phyloP scores from a whole-genome alignment of 2,329 filamentous ascomycete species.

The Coniochaeta sp. region DNA sequence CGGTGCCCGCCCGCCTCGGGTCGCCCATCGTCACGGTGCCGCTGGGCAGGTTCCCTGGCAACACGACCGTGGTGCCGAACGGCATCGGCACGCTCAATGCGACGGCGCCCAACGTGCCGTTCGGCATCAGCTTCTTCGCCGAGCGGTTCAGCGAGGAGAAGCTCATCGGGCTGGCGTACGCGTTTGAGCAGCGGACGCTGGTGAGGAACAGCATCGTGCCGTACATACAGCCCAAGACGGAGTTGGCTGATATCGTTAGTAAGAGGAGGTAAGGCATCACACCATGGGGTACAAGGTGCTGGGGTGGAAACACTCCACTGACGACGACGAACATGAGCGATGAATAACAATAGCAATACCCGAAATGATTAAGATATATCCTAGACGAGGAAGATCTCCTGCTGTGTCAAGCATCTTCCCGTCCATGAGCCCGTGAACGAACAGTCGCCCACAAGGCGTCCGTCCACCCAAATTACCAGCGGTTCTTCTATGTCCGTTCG shows the following conservation, averaged over 20 bases:
- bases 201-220: constrained; percentile 19
- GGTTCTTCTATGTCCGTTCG: too few species aligned
- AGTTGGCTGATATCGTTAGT: constrained; percentile 16
- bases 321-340: background rate
- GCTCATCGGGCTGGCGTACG: constrained; percentile 59
- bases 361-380: background rate
- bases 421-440: background rate
- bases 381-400: background rate
- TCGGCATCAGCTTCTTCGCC: constrained; percentile 59
- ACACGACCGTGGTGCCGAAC: constrained; percentile 37
- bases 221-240: constrained; percentile 20
- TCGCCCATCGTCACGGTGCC: constrained; percentile 57
- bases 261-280: background rate
- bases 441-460: too few species aligned
- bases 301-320: too few species aligned
- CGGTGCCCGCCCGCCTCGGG: constrained; percentile 49
- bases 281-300: too few species aligned
- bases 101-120: constrained; percentile 37
- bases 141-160: constrained; percentile 51
- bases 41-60: constrained; percentile 47
- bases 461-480: too few species aligned
- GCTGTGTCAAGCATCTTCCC: background rate
- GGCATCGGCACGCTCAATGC: constrained; percentile 41
- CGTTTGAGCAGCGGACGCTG: constrained; percentile 54
- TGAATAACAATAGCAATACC: background rate